Evolutionary conservation across 208 protist genomes (phyloP).

Genomic region (Trypanosoma vivax): DNA sequence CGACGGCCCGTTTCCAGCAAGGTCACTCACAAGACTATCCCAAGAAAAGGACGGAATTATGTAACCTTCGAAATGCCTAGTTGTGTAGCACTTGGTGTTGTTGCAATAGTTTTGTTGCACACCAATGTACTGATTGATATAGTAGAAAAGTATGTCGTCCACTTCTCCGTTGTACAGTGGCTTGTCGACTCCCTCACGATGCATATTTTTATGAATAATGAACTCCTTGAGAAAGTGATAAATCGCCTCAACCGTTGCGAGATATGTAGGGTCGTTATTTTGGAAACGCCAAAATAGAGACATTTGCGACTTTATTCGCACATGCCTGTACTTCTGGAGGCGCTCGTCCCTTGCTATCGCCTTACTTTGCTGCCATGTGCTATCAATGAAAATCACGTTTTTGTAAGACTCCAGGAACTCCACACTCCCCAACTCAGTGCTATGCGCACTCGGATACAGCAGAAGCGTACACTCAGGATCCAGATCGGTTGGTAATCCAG

Average conservation of each 20-base stretch:
- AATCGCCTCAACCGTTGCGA: conserved; percentile 94
- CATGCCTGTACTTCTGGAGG: conserved; percentile 69
- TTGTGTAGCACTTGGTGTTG: conserved; percentile 53
- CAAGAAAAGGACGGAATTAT: conserved; percentile 59
- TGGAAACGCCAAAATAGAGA: conserved; percentile 94
- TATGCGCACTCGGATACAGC: conserved; percentile 80
- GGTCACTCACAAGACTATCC: conserved; percentile 53
- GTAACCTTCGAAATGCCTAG: conserved; percentile 81
- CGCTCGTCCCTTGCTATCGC: conserved; percentile 72
- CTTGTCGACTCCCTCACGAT: neutral
- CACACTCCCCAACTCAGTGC: conserved; percentile 61
- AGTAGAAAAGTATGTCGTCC: conserved; percentile 95
- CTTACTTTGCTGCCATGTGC: conserved; percentile 92
- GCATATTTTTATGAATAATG: conserved; percentile 53
- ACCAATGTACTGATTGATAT: conserved; percentile 90
- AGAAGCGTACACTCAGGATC: conserved; percentile 65
- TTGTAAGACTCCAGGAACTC: conserved; percentile 63
- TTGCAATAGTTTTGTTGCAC: conserved; percentile 85
- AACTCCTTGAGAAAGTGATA: conserved; percentile 92
- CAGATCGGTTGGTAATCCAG: conserved; percentile 48
- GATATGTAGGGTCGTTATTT: conserved; percentile 84
- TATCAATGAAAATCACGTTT: conserved; percentile 92
- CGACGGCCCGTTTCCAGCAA: neutral
- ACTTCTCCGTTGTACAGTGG: conserved; percentile 82
- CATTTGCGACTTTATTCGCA: conserved; percentile 70